Percentiles rank a stretch among this genome's conserved stretches.
Conservation (phyloP, 1,139 yeast genomes). For the Geotrichum candidum region DNA sequence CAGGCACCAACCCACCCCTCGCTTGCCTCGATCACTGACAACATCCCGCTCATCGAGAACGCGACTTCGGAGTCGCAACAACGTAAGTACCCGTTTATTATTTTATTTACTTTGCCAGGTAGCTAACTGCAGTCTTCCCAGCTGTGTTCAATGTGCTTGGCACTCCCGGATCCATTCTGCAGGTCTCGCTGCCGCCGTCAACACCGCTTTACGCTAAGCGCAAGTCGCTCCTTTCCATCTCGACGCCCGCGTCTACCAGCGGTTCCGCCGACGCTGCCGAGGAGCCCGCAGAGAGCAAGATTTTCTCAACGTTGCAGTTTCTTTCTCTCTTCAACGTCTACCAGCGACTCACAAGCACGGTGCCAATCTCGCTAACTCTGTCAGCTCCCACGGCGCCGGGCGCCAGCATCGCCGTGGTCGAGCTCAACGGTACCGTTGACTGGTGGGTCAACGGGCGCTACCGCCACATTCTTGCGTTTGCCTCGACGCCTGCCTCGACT, state of each 20-base stretch:
- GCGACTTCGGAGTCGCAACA: no score
- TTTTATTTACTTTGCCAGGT: no score
- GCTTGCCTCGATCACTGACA: no score
- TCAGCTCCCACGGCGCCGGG: not conserved
- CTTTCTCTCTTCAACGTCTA: not conserved
- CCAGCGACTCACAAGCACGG: not conserved
- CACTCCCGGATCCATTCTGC: not conserved
- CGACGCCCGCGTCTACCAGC: not conserved
- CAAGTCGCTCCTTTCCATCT: constrained; percentile 3
- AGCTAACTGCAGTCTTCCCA: no score
- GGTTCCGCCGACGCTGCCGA: not conserved
- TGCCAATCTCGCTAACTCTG: not conserved
- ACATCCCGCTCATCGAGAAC: no score
- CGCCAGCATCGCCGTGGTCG: not conserved
- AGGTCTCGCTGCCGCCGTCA: constrained; percentile 1
- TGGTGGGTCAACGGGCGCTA: not conserved
- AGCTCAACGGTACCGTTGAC: not conserved
- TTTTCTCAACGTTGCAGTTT: not conserved
- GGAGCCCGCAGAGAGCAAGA: not conserved
- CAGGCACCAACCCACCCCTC: no score
- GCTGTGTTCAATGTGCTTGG: no score
- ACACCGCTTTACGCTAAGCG: not conserved
- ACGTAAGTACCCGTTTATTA: no score
- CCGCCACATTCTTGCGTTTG: not conserved
- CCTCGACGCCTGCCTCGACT: not conserved